phyloP scores from a whole-genome alignment of 2,329 filamentous ascomycete genomes.

The Pseudogymnoascus pannorum region DNA sequence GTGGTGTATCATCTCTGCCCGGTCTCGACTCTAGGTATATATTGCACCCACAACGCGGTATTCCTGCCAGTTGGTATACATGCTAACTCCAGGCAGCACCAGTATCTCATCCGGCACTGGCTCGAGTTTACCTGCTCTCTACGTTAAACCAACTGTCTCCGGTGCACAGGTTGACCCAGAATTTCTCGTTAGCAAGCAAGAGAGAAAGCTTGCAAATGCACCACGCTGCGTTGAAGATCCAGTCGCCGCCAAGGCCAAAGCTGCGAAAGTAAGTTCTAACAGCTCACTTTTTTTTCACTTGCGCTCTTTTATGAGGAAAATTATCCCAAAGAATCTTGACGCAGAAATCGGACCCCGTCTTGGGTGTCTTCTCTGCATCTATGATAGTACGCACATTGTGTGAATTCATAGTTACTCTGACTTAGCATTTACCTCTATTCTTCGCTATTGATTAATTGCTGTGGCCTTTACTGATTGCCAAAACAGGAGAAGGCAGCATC shows the following conservation, averaged over 20 bases:
- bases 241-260: conserved; percentile 37
- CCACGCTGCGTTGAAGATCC: conserved; percentile 47
- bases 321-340: conserved; percentile 64
- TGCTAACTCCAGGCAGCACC: background rate
- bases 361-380: conserved; percentile 66
- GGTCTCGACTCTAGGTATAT: conserved; percentile 10
- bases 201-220: conserved; percentile 40
- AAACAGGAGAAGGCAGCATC: conserved; percentile 44
- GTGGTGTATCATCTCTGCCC: conserved; percentile 15
- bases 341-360: conserved; percentile 69
- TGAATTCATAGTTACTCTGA: conserved; percentile 68
- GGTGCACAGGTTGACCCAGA: conserved; percentile 46
- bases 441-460: conserved; percentile 11
- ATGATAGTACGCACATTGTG: conserved; percentile 44
- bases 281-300: background rate
- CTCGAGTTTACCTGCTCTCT: conserved; percentile 37
- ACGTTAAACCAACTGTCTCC: conserved; percentile 44
- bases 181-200: conserved; percentile 40
- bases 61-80: background rate
- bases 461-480: conserved; percentile 6
- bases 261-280: conserved; percentile 41
- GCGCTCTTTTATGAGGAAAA: conserved; percentile 62
- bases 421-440: conserved; percentile 10
- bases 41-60: background rate
- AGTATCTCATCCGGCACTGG: conserved; percentile 10